Evolutionary conservation across 805 yeast genomes (phyloP).

Genomic region (Metschnikowia continentalis): DNA sequence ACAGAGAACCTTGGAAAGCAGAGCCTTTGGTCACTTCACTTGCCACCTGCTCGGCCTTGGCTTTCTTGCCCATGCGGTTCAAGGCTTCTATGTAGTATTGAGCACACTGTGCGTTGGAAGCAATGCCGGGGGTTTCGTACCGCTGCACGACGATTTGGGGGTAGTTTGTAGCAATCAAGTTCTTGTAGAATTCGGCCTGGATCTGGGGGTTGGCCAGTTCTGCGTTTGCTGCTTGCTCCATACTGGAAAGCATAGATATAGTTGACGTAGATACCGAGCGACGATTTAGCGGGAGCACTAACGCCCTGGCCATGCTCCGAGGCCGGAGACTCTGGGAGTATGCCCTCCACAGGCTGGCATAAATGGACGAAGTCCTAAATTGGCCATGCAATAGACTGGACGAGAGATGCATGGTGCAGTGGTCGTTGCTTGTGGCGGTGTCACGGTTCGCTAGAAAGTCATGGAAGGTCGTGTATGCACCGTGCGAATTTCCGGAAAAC

Average conservation of each 20-base stretch:
- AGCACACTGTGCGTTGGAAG: slow-evolving; percentile 74
- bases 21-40: slow-evolving; percentile 6
- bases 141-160: slow-evolving; percentile 97
- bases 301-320: background rate
- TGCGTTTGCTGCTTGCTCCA: slow-evolving; percentile 85
- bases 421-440: slow-evolving; percentile 1
- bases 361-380: background rate
- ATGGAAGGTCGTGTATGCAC: slow-evolving; percentile 15
- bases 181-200: slow-evolving; percentile 82
- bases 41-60: slow-evolving; percentile 69
- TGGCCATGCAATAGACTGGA: background rate
- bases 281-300: background rate
- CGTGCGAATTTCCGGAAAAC: background rate
- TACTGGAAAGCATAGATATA: slow-evolving; percentile 30
- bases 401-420: background rate
- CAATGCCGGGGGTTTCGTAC: slow-evolving; percentile 91
- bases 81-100: slow-evolving; percentile 77
- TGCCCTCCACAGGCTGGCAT: background rate
- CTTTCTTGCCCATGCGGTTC: slow-evolving; percentile 67
- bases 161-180: slow-evolving; percentile 71
- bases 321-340: background rate
- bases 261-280: slow-evolving; percentile 24
- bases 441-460: slow-evolving; percentile 1
- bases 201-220: slow-evolving; percentile 61
- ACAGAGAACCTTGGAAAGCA: slow-evolving; percentile 5